Evolutionary conservation across 148 eudicot species (phyloP), one percentile per base, ranked within the genome.

Genomic region (Camellia japonica): DNA sequence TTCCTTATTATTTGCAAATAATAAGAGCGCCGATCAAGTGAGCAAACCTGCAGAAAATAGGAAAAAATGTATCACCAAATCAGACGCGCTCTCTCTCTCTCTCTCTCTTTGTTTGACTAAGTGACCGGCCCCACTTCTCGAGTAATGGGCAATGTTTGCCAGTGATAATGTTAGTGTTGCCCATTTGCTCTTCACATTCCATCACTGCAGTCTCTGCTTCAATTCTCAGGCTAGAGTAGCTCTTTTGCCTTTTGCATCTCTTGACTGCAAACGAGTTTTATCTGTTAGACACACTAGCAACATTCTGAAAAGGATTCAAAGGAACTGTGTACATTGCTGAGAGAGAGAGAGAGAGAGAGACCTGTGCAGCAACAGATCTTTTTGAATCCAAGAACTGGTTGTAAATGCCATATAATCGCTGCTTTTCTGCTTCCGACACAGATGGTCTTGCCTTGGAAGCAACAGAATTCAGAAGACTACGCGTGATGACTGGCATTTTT

Each of bases 241-340:
- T 84, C 94, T 86, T 84, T 95, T 95, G 87, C 98, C 98, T 83
- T 95, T 95, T 20, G 88, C 86, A 80, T 91, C 97, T 85, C 96
- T 91, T 30, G 97, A 92, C 98, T 95, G 97, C 86, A 86, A 6
- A 54, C 14, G 81, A 56, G 73, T 67, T 30, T 30, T 60, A 42
- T 59, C 49, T 68, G 58, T 80, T 65, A 77, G 78, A 56, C 20
- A 78, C 60, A 18, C 7, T 20, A 19, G 52, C 19, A 20, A 59
- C 20, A 60, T 44, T 59, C 42, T 3, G 75, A 0, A 14, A 55
- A 70, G 66, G 11, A 43, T 55, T 63, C 13, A 75, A 11, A 43
- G 11, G 16, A 16, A 68, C 66, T 30, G 56, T 51, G 23, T 71
- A 44, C 59, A 73, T 13, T 20, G 13, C 30, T 72, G 68, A 62